A percentile compares a stretch with the other conserved stretches of the same genome.
Evolutionary conservation across 306 rosid genomes (phyloP).

Genomic region (Glycyrrhiza uralensis): DNA sequence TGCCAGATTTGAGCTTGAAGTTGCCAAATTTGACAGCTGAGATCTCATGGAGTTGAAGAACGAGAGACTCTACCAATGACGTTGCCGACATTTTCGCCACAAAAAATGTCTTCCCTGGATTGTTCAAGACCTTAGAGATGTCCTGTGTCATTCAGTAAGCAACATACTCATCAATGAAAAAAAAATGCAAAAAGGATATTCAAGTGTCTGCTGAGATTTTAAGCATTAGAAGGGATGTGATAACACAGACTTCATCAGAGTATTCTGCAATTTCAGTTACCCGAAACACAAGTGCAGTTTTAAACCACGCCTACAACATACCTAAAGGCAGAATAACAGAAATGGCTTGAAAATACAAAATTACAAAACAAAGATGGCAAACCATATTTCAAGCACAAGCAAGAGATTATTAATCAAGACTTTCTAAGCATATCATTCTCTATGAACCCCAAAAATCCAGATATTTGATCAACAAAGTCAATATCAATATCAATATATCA

Average conservation of each 20-base stretch:
- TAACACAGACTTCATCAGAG: background rate
- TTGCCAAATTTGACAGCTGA: slow-evolving; percentile 89
- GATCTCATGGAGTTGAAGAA: slow-evolving; percentile 78
- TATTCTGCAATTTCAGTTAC: background rate
- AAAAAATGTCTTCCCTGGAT: background rate
- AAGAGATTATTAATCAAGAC: background rate
- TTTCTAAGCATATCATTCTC: background rate
- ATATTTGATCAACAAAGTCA: too few species aligned
- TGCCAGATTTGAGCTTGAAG: slow-evolving; percentile 94
- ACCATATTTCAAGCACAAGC: background rate
- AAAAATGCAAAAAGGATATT: slow-evolving; percentile 4
- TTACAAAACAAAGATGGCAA: background rate
- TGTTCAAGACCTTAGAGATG: background rate
- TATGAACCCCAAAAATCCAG: background rate
- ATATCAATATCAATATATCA: too few species aligned
- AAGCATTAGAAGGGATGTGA: background rate
- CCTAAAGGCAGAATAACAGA: background rate
- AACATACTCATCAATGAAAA: background rate
- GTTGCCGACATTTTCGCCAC: slow-evolving; percentile 35
- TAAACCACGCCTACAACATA: background rate
- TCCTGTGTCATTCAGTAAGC: slow-evolving; percentile 8
- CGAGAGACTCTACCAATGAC: slow-evolving; percentile 58
- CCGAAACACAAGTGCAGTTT: background rate
- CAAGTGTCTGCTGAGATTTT: background rate
- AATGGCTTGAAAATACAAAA: background rate